Percentiles rank a stretch among this genome's conserved stretches.
Conservation (phyloP, 306 rosid genomes). For the Cucurbita ficifolia region DNA sequence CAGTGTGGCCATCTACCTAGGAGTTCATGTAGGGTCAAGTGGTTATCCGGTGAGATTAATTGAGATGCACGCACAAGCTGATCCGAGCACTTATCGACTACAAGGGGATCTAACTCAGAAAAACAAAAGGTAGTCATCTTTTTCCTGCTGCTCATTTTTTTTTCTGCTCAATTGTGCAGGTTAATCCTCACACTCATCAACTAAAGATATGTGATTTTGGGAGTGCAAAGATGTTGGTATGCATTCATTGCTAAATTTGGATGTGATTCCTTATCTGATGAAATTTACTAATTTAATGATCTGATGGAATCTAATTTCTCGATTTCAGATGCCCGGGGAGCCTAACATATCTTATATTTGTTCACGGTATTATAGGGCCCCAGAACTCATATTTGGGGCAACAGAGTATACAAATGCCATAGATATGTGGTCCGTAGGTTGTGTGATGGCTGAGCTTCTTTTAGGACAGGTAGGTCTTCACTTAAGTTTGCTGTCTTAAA, state of each 20-base stretch:
- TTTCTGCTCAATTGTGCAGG: background rate
- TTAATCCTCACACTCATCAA: constrained; percentile 58
- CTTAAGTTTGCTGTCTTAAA: background rate
- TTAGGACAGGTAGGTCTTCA: constrained; percentile 55
- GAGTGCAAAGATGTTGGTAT: constrained; percentile 89
- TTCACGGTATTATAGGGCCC: constrained; percentile 90
- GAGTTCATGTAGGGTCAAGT: too few relatives aligned
- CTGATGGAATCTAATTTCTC: background rate
- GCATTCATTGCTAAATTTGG: constrained; percentile 3
- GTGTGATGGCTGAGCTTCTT: constrained; percentile 88
- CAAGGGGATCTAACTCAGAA: background rate
- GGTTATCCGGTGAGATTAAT: too few relatives aligned
- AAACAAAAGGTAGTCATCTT: background rate
- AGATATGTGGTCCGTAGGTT: constrained; percentile 96
- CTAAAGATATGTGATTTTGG: constrained; percentile 90
- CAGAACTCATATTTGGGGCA: constrained; percentile 95
- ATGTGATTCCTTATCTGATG: background rate
- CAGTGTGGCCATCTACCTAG: too few relatives aligned
- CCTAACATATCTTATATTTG: constrained; percentile 94
- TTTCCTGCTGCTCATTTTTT: background rate
- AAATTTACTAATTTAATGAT: constrained; percentile 5
- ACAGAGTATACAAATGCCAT: constrained; percentile 90
- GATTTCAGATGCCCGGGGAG: constrained; percentile 74
- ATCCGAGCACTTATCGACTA: too few relatives aligned
- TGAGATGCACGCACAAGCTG: too few relatives aligned